Conservation (phyloP, 441 rosid genomes). For the Macaranga tanarius region DNA sequence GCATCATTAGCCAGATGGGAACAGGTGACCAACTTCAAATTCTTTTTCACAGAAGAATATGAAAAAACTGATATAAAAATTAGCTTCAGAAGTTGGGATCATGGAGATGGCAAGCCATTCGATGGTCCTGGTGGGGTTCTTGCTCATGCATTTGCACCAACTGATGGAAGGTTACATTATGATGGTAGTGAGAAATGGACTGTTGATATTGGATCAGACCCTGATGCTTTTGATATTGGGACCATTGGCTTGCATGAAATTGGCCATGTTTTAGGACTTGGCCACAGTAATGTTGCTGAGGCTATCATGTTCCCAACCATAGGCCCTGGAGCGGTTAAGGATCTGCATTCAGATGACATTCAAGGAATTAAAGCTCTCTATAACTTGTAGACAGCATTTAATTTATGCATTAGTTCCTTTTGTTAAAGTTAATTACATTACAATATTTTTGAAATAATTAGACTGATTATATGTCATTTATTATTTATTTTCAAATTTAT, state of each 20-base stretch:
- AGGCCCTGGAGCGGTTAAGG: background rate
- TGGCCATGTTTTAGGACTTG: constrained; percentile 9
- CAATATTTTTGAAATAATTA: no score
- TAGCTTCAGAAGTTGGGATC: background rate
- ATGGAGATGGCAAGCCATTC: constrained; percentile 5
- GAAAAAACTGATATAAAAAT: background rate
- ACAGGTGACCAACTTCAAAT: background rate
- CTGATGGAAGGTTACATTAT: background rate
- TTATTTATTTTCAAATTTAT: no score
- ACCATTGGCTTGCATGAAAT: constrained; percentile 4
- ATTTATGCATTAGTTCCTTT: no score
- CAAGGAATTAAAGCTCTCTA: constrained; percentile 4
- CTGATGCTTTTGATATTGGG: background rate
- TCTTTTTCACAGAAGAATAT: background rate
- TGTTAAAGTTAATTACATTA: no score
- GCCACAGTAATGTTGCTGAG: background rate
- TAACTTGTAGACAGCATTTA: no score
- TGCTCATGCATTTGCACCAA: background rate
- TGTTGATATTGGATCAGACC: background rate
- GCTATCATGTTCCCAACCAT: constrained; percentile 4
- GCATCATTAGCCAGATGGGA: background rate
- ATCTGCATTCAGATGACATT: constrained; percentile 1
- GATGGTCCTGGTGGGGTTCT: constrained; percentile 12
- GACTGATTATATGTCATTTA: no score
- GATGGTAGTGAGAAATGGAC: background rate